Evolutionary conservation across 2,329 filamentous ascomycete species (phyloP).

Genomic region (Lecanosticta acicola): DNA sequence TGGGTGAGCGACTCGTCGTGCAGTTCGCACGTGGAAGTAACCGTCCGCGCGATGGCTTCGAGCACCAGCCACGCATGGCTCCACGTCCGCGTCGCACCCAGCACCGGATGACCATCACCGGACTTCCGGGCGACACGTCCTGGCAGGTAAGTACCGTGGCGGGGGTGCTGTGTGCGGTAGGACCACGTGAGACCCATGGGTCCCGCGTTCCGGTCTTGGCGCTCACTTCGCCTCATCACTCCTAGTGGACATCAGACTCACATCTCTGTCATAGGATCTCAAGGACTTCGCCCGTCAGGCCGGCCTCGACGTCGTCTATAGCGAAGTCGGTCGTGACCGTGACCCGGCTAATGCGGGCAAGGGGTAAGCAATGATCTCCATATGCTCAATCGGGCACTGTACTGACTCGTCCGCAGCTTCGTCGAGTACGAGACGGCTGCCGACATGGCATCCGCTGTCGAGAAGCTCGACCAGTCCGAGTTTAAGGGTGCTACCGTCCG

Average conservation of each 20-base stretch:
- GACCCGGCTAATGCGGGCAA: constrained; percentile 58
- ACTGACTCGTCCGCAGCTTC: constrained; percentile 46
- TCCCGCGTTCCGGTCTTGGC: constrained; percentile 2
- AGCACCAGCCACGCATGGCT: constrained; percentile 58
- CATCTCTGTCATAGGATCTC: constrained; percentile 68
- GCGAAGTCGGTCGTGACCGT: constrained; percentile 86
- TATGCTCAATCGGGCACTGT: background rate
- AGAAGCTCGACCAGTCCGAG: constrained; percentile 87
- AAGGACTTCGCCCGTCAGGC: constrained; percentile 99
- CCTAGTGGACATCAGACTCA: constrained; percentile 19
- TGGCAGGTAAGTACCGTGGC: constrained; percentile 99
- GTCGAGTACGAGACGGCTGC: constrained; percentile 94
- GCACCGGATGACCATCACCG: constrained; percentile 95
- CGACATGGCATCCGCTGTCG: constrained; percentile 83
- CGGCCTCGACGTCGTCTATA: constrained; percentile 95
- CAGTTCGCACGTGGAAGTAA: constrained; percentile 88
- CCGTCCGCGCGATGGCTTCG: constrained; percentile 60
- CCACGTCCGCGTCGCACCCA: constrained; percentile 88
- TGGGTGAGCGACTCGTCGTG: constrained; percentile 94
- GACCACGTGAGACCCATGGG: too few species aligned
- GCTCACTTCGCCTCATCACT: constrained; percentile 20
- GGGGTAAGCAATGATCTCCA: constrained; percentile 56
- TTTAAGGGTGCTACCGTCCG: constrained; percentile 86
- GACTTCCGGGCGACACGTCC: constrained; percentile 96
- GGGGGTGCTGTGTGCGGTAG: too few species aligned